Percentiles rank a stretch among this genome's conserved stretches.
These are phyloP conservation scores for Claviceps humidiphila DNA, from an alignment of 2,329 filamentous ascomycete species.

Conservation along the genomic window DNA sequence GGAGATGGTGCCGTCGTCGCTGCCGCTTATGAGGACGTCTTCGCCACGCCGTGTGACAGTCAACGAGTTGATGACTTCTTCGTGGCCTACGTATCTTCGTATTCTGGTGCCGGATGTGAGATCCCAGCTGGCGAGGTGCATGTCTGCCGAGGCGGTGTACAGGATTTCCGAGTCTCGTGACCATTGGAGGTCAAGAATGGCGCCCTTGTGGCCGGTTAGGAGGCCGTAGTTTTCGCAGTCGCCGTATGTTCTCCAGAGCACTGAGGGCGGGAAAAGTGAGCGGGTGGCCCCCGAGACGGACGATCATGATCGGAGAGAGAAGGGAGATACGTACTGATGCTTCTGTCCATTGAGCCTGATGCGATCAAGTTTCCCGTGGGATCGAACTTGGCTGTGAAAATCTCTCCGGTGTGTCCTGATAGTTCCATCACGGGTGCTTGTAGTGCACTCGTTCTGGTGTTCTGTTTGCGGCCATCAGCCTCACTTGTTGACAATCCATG, in stretches of 20 bases:
- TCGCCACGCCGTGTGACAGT: constrained; percentile 83
- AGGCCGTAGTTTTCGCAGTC: constrained; percentile 90
- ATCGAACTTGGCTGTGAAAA: constrained; percentile 85
- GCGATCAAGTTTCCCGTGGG: constrained; percentile 79
- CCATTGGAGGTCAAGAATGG: constrained; percentile 88
- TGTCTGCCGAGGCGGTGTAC: constrained; percentile 88
- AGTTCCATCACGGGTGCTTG: constrained; percentile 92
- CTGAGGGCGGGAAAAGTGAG: constrained; percentile 26
- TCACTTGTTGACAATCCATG: background rate
- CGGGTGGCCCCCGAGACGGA: background rate
- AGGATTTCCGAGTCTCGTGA: constrained; percentile 84
- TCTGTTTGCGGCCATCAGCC: constrained; percentile 31
- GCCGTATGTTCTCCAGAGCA: constrained; percentile 88
- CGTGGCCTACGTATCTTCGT: constrained; percentile 82
- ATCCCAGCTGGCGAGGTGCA: constrained; percentile 90
- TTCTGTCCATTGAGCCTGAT: constrained; percentile 89
- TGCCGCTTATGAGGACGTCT: constrained; percentile 79
- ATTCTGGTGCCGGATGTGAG: constrained; percentile 83
- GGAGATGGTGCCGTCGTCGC: constrained; percentile 85
- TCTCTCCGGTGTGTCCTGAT: constrained; percentile 67
- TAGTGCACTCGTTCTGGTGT: constrained; percentile 65
- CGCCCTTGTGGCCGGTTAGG: constrained; percentile 79
- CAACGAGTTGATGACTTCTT: constrained; percentile 88
- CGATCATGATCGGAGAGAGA: no score
- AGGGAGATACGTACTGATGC: constrained; percentile 50